phyloP scores from a whole-genome alignment of 768 basidiomycete genomes.

The Omphalotus guepiniiformis region DNA sequence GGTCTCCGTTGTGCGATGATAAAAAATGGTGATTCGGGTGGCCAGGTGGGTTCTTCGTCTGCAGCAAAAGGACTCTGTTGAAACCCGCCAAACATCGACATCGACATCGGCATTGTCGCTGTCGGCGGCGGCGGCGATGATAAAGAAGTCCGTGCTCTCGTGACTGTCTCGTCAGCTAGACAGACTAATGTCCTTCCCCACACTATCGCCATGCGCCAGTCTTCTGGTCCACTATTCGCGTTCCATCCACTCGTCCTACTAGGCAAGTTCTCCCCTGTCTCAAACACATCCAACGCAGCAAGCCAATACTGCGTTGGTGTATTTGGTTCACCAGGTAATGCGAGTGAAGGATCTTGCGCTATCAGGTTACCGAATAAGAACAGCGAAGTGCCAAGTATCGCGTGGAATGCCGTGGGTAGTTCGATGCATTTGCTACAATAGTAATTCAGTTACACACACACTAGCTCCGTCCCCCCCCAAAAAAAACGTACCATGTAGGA shows the following conservation, averaged over 20 bases:
- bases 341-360: constrained; percentile 45
- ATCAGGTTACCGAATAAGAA: constrained; percentile 63
- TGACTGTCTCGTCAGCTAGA: constrained; percentile 50
- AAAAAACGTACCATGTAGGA: constrained; percentile 13
- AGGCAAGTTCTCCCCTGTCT: constrained; percentile 61
- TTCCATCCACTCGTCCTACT: constrained; percentile 33
- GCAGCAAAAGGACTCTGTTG: constrained; percentile 17
- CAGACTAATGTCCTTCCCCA: constrained; percentile 65
- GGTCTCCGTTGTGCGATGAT: constrained; percentile 44
- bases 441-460: too few species aligned
- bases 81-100: too few species aligned
- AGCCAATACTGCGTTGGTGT: constrained; percentile 56
- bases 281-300: constrained; percentile 67
- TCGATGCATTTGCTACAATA: constrained; percentile 37
- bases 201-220: constrained; percentile 66
- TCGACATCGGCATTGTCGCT: too few species aligned
- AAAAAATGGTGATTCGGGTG: constrained; percentile 47
- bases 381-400: constrained; percentile 58
- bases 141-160: constrained; percentile 19
- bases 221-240: constrained; percentile 37
- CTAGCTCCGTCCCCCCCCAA: too few species aligned
- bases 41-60: constrained; percentile 44
- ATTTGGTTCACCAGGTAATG: constrained; percentile 51
- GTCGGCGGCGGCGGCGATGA: background rate
- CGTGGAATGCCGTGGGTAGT: constrained; percentile 61